A percentile compares a stretch with the other conserved stretches of the same genome.
These are phyloP conservation scores for Phytopythium litorale DNA, from an alignment of 352 stramenopile genomes.

Conservation along the genomic window DNA sequence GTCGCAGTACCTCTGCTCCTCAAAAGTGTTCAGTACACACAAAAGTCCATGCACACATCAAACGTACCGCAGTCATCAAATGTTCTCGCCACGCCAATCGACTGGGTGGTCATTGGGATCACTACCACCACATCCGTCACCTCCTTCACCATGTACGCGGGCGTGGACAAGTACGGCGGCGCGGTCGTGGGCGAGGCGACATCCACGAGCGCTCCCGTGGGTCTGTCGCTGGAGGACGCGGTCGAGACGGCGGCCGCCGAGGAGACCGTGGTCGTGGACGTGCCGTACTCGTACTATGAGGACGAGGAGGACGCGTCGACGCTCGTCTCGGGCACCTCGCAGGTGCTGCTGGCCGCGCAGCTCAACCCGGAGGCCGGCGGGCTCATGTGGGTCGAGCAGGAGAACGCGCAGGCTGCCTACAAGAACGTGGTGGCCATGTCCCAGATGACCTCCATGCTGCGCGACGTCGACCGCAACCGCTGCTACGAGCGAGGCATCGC, in stretches of 20 bases:
- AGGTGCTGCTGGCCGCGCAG: constrained; percentile 67
- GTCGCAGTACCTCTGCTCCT: not conserved
- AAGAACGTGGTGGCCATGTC: constrained; percentile 85
- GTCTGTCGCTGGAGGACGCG: constrained; percentile 63
- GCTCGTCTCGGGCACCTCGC: constrained; percentile 53
- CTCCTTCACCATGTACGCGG: constrained; percentile 54
- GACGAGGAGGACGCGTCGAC: constrained; percentile 54
- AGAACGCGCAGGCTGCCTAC: constrained; percentile 52
- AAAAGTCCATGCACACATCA: not conserved
- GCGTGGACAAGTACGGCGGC: constrained; percentile 81
- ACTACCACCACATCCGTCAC: too few relatives aligned
- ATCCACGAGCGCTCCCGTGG: constrained; percentile 18
- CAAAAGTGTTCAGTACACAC: not conserved
- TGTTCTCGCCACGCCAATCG: not conserved
- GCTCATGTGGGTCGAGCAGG: constrained; percentile 81
- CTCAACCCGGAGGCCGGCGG: constrained; percentile 68
- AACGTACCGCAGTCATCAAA: not conserved
- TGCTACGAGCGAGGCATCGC: constrained; percentile 78
- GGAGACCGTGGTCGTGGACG: constrained; percentile 78
- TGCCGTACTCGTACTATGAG: constrained; percentile 77
- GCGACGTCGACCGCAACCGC: constrained; percentile 67
- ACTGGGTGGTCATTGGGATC: not conserved
- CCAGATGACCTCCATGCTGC: constrained; percentile 88
- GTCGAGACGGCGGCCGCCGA: constrained; percentile 75
- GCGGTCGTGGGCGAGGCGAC: constrained; percentile 55